Base-by-base conservation (phyloP, 768 basidiomycete species). In the Tylopilus vinaceipallidus region DNA sequence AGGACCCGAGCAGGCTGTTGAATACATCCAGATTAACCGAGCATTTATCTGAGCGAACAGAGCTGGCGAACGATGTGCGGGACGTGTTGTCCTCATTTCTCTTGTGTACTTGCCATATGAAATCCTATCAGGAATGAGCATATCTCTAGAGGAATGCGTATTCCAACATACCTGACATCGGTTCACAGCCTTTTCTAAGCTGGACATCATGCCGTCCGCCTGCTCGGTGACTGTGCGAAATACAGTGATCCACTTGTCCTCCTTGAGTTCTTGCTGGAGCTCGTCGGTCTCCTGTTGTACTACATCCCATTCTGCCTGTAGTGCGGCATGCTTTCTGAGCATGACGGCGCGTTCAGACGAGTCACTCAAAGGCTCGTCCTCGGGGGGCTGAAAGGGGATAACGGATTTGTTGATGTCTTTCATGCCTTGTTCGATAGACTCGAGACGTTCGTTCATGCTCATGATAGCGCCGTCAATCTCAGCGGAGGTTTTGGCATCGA, bases 171-270 rank as follows among this genome's bases (percentile, higher is more conserved):
- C 92, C 75, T 91, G 88, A 73, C 92, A 95, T 56, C 89, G 83
- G 60, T 84, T 84, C 37, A 95, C 84, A 9, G 90, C 92, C 68
- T 95, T 98, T 72, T 98, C 91, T 57, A 99, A 71, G 61, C 90
- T 91, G 24, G 82, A 82, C 92, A 98, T 95, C 95, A 98, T 97
- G 22, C 91, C 92, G 65, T 94, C 91, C 36, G 95, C 95, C 67
- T 98, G 95, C 61, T 94, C 88, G 36, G 91, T 85, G 49, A 93
- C 90, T 6, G 91, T 95, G 56, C 94, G 81, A 70, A 98, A 98
- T 19, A 98, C 91, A 11, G 88, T 88, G 59, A 98, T 77, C 91
- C 92, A 97, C 60, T 95, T 95, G 70, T 98, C 95, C 69, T 98
- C 95, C 71, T 91, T 94, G 55, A 98, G 75, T 69, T 99, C 97